A percentile compares a stretch with the other conserved stretches of the same genome.
These are phyloP conservation scores for Glutinoglossum americanum DNA, from an alignment of 495 filamentous ascomycete genomes.

Conservation along the genomic window DNA sequence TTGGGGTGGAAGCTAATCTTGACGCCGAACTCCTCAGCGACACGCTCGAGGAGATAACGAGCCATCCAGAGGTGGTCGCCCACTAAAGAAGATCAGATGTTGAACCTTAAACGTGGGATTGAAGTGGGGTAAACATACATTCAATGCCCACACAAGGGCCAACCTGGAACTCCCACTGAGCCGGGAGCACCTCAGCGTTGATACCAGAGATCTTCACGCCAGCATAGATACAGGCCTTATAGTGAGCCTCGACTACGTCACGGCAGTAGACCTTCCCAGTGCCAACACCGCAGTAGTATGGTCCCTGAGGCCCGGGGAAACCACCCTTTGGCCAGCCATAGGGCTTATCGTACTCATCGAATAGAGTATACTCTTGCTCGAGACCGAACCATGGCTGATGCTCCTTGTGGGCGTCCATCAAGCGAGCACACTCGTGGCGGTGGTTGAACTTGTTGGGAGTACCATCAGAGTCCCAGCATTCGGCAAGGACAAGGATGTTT, in stretches of 20 bases:
- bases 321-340: conserved; percentile 93
- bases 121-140: conserved; percentile 24
- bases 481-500: conserved; percentile 85
- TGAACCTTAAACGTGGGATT: background rate
- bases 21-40: conserved; percentile 91
- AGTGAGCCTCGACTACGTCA: conserved; percentile 96
- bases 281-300: conserved; percentile 98
- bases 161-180: conserved; percentile 98
- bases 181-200: conserved; percentile 97
- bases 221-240: conserved; percentile 87
- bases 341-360: conserved; percentile 67
- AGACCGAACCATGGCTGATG: conserved; percentile 94
- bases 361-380: conserved; percentile 92
- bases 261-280: conserved; percentile 94
- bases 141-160: conserved; percentile 85
- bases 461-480: conserved; percentile 93
- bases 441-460: conserved; percentile 97
- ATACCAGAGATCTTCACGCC: conserved; percentile 90
- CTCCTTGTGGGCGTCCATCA: conserved; percentile 71
- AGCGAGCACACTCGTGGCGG: conserved; percentile 67
- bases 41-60: conserved; percentile 87
- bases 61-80: conserved; percentile 97
- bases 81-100: conserved; percentile 28
- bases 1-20: conserved; percentile 94
- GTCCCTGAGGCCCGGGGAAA: conserved; percentile 91